These are phyloP conservation scores for Beauveria bassiana DNA, from an alignment of 2,329 filamentous ascomycete genomes.

Conservation along the genomic window DNA sequence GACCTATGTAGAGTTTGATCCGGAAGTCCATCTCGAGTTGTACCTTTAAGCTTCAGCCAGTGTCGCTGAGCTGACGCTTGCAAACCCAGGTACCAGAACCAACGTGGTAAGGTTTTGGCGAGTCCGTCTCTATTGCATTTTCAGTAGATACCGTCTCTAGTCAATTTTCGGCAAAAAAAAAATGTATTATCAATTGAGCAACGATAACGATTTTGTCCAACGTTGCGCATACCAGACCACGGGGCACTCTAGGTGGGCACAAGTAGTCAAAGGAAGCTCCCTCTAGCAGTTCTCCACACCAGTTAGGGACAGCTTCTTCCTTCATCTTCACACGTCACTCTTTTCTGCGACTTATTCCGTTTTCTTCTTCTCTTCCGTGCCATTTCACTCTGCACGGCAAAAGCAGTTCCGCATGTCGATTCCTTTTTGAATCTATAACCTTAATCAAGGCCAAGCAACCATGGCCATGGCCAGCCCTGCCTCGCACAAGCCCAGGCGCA, in stretches of 20 bases:
- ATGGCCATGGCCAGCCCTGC: slow-evolving; percentile 44
- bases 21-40: no score
- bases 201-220: no score
- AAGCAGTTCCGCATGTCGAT: background rate
- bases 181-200: no score
- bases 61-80: no score
- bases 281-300: slow-evolving; percentile 1
- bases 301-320: background rate
- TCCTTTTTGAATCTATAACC: background rate
- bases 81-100: no score
- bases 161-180: no score
- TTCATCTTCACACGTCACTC: slow-evolving; percentile 7
- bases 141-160: no score
- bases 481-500: slow-evolving; percentile 53
- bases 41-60: no score
- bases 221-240: no score
- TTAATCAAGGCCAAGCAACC: background rate
- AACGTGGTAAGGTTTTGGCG: no score
- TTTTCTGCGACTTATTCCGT: background rate
- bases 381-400: background rate
- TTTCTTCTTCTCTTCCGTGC: background rate
- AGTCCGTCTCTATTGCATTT: no score
- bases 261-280: background rate
- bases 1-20: no score
- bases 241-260: background rate